phyloP scores from a whole-genome alignment of 2,329 filamentous ascomycete genomes.

The Venturia nashicola region DNA sequence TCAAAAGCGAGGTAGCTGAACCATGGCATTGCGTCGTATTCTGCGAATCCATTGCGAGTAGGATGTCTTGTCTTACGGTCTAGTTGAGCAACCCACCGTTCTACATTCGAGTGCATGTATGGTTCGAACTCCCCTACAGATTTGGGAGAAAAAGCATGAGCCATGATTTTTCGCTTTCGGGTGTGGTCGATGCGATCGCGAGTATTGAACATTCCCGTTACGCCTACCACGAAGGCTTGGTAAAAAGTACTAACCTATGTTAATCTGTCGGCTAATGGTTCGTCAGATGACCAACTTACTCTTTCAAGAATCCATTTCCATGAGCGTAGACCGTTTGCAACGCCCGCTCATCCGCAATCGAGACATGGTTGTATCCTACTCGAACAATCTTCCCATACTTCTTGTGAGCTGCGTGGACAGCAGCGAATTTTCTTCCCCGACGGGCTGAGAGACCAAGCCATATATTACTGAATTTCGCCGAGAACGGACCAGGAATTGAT shows the following conservation, averaged over 20 bases:
- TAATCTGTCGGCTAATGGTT: neutral
- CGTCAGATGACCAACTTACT: slow-evolving; percentile 15
- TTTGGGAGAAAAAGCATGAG: slow-evolving; percentile 77
- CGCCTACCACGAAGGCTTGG: slow-evolving; percentile 81
- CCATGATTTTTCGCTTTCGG: slow-evolving; percentile 77
- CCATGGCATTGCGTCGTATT: slow-evolving; percentile 65
- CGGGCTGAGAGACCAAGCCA: slow-evolving; percentile 61
- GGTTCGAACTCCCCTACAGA: slow-evolving; percentile 75
- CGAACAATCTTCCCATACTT: slow-evolving; percentile 68
- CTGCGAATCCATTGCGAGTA: slow-evolving; percentile 41
- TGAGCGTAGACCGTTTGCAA: slow-evolving; percentile 65
- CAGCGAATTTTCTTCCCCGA: slow-evolving; percentile 41
- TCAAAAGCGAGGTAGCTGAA: slow-evolving; percentile 57
- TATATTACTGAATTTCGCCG: slow-evolving; percentile 58
- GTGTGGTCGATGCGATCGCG: slow-evolving; percentile 69
- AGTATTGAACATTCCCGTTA: slow-evolving; percentile 78
- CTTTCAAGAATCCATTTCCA: slow-evolving; percentile 38
- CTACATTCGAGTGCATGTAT: slow-evolving; percentile 72
- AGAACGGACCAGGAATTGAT: slow-evolving; percentile 48
- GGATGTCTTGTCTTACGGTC: slow-evolving; percentile 53
- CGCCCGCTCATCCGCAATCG: slow-evolving; percentile 63
- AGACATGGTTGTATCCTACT: slow-evolving; percentile 75
- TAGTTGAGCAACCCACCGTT: slow-evolving; percentile 53
- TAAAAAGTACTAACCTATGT: slow-evolving; percentile 58
- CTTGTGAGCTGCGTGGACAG: slow-evolving; percentile 59